Evolutionary conservation across 108 stramenopile genomes (phyloP), one percentile per base, ranked within the genome.

Genomic region (Cyclostephanos invisitatus): DNA sequence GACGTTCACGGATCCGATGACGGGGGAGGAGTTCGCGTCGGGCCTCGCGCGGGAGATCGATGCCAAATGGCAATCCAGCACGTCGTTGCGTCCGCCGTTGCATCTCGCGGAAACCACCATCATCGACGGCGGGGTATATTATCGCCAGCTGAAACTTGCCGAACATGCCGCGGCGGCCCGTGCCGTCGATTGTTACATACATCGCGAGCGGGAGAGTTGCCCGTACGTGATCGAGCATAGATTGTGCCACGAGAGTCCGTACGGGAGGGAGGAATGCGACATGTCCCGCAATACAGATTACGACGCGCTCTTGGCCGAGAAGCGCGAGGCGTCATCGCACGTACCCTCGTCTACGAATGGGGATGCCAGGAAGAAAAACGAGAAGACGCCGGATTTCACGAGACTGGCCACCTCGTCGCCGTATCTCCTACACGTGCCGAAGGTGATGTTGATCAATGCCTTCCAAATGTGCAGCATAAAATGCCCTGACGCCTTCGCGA

Each of bases 151-250:
- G 12, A 53, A 40, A 44, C 64, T 67, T 44, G 74, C 80, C 0
- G 58, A 72, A 59, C 55, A 76, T 48, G 80, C 80, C 5, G 80
- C 80, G 8, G 80, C 75, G 25, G 80, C 80, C 4, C 63, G 80
- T 1, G 74, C 74, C 0, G 71, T 81, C 27, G 80, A 81, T 46
- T 81, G 80, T 25, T 72, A 59, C 38, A 47, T 61, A 0, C 72
- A 62, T 61, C 74, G 80, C 5, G 79, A 68, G 51, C 74, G 80
- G 5, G 79, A 68, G 51, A 28, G 40, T 18, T 12, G 17, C 18
- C 46, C 38, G 18, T 25, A 9, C 27, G 22, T 2, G 35, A 54
- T 44, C 10, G 55, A 56, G 9, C 25, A 3, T 21, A 69, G 46
- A 14, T 27, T 81, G 14, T 81, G 80, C 37, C 12, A 67, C 5